phyloP scores from a whole-genome alignment of 495 filamentous ascomycete genomes.

The Penicillium canescens region DNA sequence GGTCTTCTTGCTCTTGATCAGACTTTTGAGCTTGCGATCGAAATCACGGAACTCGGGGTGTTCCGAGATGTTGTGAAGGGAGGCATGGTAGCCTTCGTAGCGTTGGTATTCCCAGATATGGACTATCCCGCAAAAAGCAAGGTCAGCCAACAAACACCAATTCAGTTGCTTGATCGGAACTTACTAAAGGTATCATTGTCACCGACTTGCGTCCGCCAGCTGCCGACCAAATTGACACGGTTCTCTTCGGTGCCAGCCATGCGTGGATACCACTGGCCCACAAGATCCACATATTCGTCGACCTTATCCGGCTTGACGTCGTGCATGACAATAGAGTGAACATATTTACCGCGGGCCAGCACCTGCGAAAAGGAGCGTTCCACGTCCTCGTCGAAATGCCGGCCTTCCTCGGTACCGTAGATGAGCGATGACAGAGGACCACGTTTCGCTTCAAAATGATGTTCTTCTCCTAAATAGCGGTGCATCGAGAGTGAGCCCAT shows the following conservation, averaged over 20 bases:
- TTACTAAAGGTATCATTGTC: constrained; percentile 97
- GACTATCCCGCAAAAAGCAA: constrained; percentile 43
- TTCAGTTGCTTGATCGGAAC: background rate
- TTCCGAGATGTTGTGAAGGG: constrained; percentile 75
- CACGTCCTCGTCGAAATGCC: constrained; percentile 89
- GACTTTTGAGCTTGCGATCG: constrained; percentile 72
- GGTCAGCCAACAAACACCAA: background rate
- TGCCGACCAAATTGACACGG: constrained; percentile 93
- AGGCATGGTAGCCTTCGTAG: constrained; percentile 93
- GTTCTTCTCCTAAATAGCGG: constrained; percentile 50
- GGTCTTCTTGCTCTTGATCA: constrained; percentile 80
- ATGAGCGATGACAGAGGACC: constrained; percentile 68
- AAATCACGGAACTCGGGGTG: constrained; percentile 82
- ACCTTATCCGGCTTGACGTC: constrained; percentile 94
- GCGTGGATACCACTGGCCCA: constrained; percentile 89
- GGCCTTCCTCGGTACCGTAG: constrained; percentile 93
- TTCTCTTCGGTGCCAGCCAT: constrained; percentile 81
- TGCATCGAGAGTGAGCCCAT: constrained; percentile 68
- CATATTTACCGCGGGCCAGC: constrained; percentile 93
- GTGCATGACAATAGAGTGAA: constrained; percentile 97
- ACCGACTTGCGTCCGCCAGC: constrained; percentile 97
- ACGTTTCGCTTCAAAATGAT: constrained; percentile 33
- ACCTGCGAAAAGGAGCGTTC: constrained; percentile 93
- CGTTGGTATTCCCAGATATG: constrained; percentile 99
- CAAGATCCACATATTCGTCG: constrained; percentile 88